These are phyloP conservation scores for Polyrhizophydium stewartii DNA, from an alignment of 371 early-diverging fungal species.

Conservation along the genomic window DNA sequence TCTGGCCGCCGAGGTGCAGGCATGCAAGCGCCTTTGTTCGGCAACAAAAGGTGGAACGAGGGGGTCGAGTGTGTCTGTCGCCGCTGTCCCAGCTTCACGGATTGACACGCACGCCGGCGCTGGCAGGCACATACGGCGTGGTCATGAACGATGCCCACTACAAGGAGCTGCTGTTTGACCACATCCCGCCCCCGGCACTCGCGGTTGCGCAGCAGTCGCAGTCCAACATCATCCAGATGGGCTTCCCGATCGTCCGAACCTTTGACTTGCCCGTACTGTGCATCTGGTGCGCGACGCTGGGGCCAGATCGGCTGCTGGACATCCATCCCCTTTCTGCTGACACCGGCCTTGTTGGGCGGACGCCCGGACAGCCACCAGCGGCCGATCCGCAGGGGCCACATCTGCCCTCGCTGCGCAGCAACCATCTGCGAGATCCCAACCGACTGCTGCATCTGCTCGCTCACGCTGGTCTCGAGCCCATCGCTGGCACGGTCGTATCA, in stretches of 20 bases:
- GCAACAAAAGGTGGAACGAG: conserved; percentile 64
- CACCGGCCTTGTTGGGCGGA: no score
- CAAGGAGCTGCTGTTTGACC: conserved; percentile 37
- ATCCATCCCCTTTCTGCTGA: no score
- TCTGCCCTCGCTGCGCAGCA: conserved; percentile 82
- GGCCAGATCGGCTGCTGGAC: no score
- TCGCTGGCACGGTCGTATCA: conserved; percentile 93
- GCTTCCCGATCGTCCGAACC: conserved; percentile 71
- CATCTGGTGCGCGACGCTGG: conserved; percentile 80
- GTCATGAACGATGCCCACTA: conserved; percentile 76
- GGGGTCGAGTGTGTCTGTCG: background rate
- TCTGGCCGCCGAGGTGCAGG: conserved; percentile 85
- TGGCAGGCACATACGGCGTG: conserved; percentile 72
- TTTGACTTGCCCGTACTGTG: conserved; percentile 69
- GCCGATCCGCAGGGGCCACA: conserved; percentile 71
- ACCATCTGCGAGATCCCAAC: conserved; percentile 87
- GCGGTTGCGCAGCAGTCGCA: conserved; percentile 47
- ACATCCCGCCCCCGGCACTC: conserved; percentile 64
- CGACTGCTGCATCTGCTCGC: conserved; percentile 89
- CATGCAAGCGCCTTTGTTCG: conserved; percentile 67
- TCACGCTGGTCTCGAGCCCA: conserved; percentile 88
- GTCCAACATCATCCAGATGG: conserved; percentile 81
- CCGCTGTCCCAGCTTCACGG: background rate
- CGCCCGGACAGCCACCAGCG: conserved; percentile 81
- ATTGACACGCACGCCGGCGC: background rate